A percentile compares a stretch with the other conserved stretches of the same genome.
phyloP scores from a whole-genome alignment of 202 grass and related monocot species.

The Schoenoplectus tabernaemontani region DNA sequence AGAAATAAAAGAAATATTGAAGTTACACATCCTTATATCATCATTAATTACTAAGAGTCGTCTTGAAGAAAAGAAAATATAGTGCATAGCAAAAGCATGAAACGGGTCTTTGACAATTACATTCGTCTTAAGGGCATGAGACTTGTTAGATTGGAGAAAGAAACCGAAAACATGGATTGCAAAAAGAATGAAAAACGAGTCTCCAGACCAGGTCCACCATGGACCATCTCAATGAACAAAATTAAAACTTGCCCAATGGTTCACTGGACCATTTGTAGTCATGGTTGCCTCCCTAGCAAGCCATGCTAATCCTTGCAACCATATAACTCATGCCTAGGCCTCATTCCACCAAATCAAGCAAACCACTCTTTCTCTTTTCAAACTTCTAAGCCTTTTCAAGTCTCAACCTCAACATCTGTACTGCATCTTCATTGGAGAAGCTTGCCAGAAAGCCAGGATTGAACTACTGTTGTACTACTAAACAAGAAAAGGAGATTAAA shows the following conservation, averaged over 20 bases:
- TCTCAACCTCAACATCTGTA: neutral
- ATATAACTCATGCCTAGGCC: conserved; percentile 11
- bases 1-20: no score
- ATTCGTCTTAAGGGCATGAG: neutral
- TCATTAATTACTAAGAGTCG: neutral
- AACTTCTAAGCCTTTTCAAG: neutral
- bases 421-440: neutral
- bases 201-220: neutral
- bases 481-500: neutral
- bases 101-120: neutral
- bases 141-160: neutral
- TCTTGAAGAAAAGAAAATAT: neutral
- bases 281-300: neutral
- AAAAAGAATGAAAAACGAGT: neutral
- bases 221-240: neutral
- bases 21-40: no score
- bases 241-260: neutral
- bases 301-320: conserved; percentile 13
- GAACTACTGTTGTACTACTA: neutral
- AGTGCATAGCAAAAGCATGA: conserved; percentile 6
- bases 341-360: conserved; percentile 13
- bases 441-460: neutral
- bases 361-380: conserved; percentile 11
- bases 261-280: neutral
- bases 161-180: neutral